Conservation (phyloP, 2,329 filamentous ascomycete genomes). For the Blastomyces percursus region DNA sequence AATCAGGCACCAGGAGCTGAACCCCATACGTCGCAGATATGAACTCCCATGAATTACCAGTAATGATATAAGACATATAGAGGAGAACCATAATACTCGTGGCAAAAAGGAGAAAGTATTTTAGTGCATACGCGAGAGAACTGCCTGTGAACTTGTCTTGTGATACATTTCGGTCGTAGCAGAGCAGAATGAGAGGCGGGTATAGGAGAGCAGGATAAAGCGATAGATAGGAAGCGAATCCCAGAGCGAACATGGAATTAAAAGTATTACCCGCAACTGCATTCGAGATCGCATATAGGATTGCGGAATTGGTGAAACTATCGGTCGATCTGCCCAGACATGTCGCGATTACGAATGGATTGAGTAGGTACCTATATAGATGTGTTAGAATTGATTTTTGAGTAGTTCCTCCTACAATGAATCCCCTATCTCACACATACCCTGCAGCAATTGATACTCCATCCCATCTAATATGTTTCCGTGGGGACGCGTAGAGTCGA, state of each 20-base stretch:
- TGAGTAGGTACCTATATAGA: conserved; percentile 71
- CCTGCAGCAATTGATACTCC: conserved; percentile 66
- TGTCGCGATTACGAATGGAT: conserved; percentile 83
- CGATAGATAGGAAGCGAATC: conserved; percentile 80
- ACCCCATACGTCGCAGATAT: conserved; percentile 82
- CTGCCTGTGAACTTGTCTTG: conserved; percentile 23
- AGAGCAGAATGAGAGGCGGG: conserved; percentile 67
- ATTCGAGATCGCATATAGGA: conserved; percentile 71
- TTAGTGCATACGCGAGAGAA: conserved; percentile 41
- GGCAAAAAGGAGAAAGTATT: conserved; percentile 44
- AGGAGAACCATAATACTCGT: conserved; percentile 53
- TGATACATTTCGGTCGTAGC: conserved; percentile 54
- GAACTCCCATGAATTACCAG: conserved; percentile 75
- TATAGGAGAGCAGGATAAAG: conserved; percentile 84
- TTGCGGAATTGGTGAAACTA: conserved; percentile 78
- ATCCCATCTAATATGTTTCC: conserved; percentile 63
- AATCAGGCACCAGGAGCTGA: conserved; percentile 77
- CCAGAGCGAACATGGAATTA: conserved; percentile 71
- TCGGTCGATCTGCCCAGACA: conserved; percentile 83
- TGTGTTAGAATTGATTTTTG: conserved; percentile 5
- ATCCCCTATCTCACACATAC: conserved; percentile 38
- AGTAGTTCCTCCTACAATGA: background rate
- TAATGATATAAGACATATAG: conserved; percentile 59
- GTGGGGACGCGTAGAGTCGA: conserved; percentile 64
- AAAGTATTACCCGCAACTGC: conserved; percentile 63